Percentiles rank a stretch among this genome's conserved stretches.
These are phyloP conservation scores for Orbilia quercus DNA, from an alignment of 2,329 filamentous ascomycete species.

Conservation along the genomic window DNA sequence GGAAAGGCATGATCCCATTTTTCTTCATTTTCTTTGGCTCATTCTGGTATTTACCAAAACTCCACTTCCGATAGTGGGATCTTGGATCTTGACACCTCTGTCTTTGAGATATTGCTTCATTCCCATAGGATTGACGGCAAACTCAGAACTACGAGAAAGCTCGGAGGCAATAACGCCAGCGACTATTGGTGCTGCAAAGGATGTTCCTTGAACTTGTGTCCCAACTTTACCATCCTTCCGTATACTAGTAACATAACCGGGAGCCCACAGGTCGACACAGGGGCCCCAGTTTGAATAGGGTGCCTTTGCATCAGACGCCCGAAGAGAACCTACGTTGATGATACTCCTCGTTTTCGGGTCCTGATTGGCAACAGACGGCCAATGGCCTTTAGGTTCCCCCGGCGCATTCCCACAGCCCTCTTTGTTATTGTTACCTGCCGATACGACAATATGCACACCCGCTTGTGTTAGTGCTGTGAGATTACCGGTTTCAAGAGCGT, in stretches of 20 bases:
- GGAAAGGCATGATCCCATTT: too few relatives aligned
- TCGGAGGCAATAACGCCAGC: conserved; percentile 21
- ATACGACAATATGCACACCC: conserved; percentile 27
- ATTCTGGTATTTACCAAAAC: conserved; percentile 25
- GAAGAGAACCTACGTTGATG: conserved; percentile 21
- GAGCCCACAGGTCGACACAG: conserved; percentile 25
- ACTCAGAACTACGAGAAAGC: conserved; percentile 15
- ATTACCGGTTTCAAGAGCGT: conserved; percentile 4
- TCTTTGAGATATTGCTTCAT: conserved; percentile 16
- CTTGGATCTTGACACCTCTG: conserved; percentile 7
- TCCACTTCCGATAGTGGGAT: not conserved
- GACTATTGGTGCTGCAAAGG: conserved; percentile 21
- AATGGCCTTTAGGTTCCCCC: conserved; percentile 2
- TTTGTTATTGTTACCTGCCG: conserved; percentile 26
- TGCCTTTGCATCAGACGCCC: conserved; percentile 10
- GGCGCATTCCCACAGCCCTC: conserved; percentile 13
- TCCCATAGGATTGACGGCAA: conserved; percentile 8
- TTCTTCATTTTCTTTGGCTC: not conserved
- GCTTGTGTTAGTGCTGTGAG: conserved; percentile 12
- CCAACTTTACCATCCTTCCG: conserved; percentile 1
- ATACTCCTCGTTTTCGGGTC: conserved; percentile 14
- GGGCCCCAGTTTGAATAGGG: conserved; percentile 23
- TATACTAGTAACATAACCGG: conserved; percentile 11
- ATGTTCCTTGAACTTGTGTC: conserved; percentile 8
- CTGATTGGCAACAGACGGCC: conserved; percentile 28